Evolutionary conservation across 2,329 filamentous ascomycete genomes (phyloP), one percentile per base, ranked within the genome.

Genomic region (Ceratocystis destructans): DNA sequence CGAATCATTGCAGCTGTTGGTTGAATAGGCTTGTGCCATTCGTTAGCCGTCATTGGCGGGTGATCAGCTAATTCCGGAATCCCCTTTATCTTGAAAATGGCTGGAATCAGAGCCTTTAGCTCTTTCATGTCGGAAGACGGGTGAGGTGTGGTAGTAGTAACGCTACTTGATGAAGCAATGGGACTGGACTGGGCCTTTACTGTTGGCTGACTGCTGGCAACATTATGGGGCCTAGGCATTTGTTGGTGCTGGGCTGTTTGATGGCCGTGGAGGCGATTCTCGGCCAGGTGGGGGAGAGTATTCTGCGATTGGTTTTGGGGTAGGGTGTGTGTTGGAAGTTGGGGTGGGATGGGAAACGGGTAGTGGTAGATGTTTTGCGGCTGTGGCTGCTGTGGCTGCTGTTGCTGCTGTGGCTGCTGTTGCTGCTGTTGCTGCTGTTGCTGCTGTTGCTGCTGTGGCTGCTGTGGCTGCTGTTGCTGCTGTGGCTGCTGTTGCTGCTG

Each of bases 1-100:
- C 64, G 62, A 17, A 68, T 65, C 63, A 65, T 63, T 37, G 46
- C 57, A 5, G 46, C 57, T 12, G 63, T 57, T 15, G 66, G 66
- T 15, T 57, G 50, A 10, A 62, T n/a, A 17, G 50, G 20, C 5
- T 41, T 48, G 10, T 25, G 65, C 5, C 22, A 12, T 17, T 67
- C 33, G 28, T 20, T 12, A 46, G 28, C 10, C 12, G 37, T 17
- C 22, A 31, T 37, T 20, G 33, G 55, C 15, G 31, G 25, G 5
- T 28, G 20, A 55, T 44, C 15, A 10, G 22, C 10, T n/a, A 46
- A 15, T 5, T 12, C 28, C 10, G 50, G 37, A 10, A 53, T 44
- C 8, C 25, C 44, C 46, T 61, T 46, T 28, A 59, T 50, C 41
- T 61, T 50, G 53, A 67, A 67, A 7, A 67, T 59, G 4, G 44